Percentiles rank a stretch among this genome's conserved stretches.
phyloP scores from a whole-genome alignment of 1,139 yeast genomes.

The Candida sp. region DNA sequence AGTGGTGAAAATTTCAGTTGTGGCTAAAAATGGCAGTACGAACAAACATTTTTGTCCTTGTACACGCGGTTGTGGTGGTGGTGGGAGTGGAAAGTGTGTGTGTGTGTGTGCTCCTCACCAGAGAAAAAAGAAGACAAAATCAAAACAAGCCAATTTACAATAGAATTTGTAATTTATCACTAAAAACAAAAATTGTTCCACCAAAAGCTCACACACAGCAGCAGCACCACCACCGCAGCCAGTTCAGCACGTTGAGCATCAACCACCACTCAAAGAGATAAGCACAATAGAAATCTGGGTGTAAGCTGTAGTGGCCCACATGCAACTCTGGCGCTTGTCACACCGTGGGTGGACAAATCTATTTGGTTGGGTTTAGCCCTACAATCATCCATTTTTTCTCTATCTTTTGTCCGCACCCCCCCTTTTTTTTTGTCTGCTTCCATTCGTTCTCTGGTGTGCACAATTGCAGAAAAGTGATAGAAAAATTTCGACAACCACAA shows the following conservation, averaged over 20 bases:
- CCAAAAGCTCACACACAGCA: not conserved
- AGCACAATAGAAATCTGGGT: too few relatives aligned
- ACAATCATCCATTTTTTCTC: not conserved
- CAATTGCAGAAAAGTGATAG: not conserved
- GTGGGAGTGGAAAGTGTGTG: not conserved
- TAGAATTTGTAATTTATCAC: not conserved
- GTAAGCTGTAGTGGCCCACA: too few relatives aligned
- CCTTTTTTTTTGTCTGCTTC: not conserved
- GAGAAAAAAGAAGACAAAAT: not conserved
- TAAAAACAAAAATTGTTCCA: not conserved
- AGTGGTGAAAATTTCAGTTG: not conserved
- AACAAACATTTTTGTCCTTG: not conserved
- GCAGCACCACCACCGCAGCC: not conserved
- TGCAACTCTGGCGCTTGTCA: too few relatives aligned
- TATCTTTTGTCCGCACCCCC: not conserved
- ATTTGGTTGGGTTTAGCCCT: too few relatives aligned
- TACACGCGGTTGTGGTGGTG: not conserved
- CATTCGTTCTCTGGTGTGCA: not conserved
- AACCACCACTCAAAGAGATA: not conserved
- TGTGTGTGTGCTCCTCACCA: not conserved
- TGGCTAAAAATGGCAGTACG: not conserved
- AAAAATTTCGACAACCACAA: slow-evolving; percentile 1
- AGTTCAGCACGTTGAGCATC: not conserved
- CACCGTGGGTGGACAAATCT: too few relatives aligned
- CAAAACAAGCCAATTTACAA: not conserved